phyloP scores from a whole-genome alignment of 2,329 filamentous ascomycete species.

The Tolypocladium amazonense region DNA sequence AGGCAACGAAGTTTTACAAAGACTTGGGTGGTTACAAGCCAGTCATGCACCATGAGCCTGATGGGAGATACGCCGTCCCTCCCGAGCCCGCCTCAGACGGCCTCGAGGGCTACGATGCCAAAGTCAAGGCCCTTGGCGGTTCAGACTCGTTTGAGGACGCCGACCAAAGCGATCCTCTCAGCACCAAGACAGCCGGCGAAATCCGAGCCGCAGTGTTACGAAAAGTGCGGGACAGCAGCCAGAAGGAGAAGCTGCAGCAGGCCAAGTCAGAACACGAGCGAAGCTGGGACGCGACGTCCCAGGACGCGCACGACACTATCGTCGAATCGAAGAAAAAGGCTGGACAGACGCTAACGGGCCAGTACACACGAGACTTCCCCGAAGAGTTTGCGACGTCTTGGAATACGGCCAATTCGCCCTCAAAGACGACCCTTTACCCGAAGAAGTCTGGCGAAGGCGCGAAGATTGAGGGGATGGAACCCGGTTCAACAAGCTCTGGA shows the following conservation, averaged over 20 bases:
- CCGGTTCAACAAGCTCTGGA: not conserved
- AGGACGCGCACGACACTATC: constrained; percentile 1
- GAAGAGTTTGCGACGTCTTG: constrained; percentile 37
- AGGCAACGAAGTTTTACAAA: constrained; percentile 25
- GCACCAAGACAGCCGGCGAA: constrained; percentile 17
- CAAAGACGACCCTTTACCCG: constrained; percentile 14
- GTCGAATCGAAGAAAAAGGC: not conserved
- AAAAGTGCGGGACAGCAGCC: constrained; percentile 12
- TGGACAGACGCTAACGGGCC: constrained; percentile 27
- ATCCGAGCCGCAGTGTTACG: constrained; percentile 19
- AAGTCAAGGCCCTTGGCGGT: constrained; percentile 3
- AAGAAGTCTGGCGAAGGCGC: constrained; percentile 3
- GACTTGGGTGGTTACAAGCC: constrained; percentile 29
- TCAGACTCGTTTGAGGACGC: not conserved
- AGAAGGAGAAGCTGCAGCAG: constrained; percentile 6
- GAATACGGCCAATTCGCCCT: constrained; percentile 18
- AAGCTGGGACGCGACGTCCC: constrained; percentile 3
- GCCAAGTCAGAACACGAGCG: constrained; percentile 6
- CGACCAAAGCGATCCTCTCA: constrained; percentile 7
- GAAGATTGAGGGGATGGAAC: not conserved
- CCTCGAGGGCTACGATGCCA: constrained; percentile 27
- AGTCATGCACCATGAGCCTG: constrained; percentile 24
- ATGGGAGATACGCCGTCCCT: constrained; percentile 15
- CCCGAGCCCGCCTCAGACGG: constrained; percentile 22
- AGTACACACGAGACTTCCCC: constrained; percentile 39